Conservation (phyloP, 257 asterid species). For the Fraxinus americana region DNA sequence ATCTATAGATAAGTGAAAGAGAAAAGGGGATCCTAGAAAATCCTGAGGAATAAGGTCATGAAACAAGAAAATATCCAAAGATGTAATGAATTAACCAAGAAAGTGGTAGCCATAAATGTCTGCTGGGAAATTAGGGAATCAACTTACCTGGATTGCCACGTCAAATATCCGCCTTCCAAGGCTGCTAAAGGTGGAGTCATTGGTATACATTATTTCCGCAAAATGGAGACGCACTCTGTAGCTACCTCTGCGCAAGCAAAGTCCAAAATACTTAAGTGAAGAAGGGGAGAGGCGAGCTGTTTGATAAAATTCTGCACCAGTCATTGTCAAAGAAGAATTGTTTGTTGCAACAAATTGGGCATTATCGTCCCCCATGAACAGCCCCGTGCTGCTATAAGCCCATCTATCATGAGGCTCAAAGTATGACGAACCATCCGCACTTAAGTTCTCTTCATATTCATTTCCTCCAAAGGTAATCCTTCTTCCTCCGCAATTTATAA, state of each 20-base stretch:
- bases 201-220: conserved; percentile 73
- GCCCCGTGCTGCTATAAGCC: conserved; percentile 88
- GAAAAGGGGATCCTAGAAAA: background rate
- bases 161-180: conserved; percentile 79
- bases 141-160: conserved; percentile 83
- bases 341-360: conserved; percentile 33
- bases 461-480: conserved; percentile 45
- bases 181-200: conserved; percentile 60
- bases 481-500: conserved; percentile 84
- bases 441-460: conserved; percentile 55
- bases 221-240: conserved; percentile 89
- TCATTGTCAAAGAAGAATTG: conserved; percentile 31
- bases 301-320: conserved; percentile 46
- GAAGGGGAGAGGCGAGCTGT: conserved; percentile 78
- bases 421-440: conserved; percentile 51
- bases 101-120: background rate
- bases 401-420: conserved; percentile 48
- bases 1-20: background rate
- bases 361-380: conserved; percentile 13
- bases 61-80: background rate
- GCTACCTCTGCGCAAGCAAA: conserved; percentile 79
- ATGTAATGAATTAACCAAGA: background rate
- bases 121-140: conserved; percentile 3
- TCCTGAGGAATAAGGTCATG: background rate
- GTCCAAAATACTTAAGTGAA: conserved; percentile 77